These are phyloP conservation scores for Xylaria grammica DNA, from an alignment of 495 filamentous ascomycete genomes.

Conservation along the genomic window DNA sequence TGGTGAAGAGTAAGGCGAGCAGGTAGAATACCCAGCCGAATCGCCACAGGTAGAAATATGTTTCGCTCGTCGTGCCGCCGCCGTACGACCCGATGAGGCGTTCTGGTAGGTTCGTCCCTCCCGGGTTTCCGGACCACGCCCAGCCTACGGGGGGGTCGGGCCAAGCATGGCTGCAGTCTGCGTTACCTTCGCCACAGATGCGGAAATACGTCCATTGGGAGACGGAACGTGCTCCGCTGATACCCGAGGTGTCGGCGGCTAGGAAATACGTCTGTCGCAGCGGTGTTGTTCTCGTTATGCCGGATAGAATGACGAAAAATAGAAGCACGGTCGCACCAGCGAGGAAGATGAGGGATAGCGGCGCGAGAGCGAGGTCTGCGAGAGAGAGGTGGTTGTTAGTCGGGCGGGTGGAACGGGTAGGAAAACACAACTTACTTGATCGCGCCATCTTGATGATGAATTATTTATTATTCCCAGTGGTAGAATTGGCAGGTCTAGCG, in stretches of 20 bases:
- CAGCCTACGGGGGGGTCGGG: slow-evolving; percentile 56
- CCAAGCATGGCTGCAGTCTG: slow-evolving; percentile 48
- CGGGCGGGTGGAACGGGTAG: not conserved
- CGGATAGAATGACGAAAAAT: slow-evolving; percentile 80
- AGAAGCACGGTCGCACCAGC: slow-evolving; percentile 75
- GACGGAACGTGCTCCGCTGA: slow-evolving; percentile 64
- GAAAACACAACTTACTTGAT: slow-evolving; percentile 10
- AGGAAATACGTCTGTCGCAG: slow-evolving; percentile 82
- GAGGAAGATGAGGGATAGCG: slow-evolving; percentile 74
- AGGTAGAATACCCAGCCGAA: slow-evolving; percentile 78
- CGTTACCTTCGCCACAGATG: slow-evolving; percentile 59
- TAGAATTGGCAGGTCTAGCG: not conserved
- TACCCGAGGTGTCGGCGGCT: slow-evolving; percentile 70
- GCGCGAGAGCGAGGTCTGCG: slow-evolving; percentile 34
- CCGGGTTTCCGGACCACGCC: slow-evolving; percentile 51
- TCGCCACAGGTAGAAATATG: slow-evolving; percentile 62
- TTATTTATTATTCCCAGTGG: not conserved
- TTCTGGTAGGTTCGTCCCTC: slow-evolving; percentile 39
- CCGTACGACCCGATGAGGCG: slow-evolving; percentile 50
- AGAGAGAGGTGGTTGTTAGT: slow-evolving; percentile 7
- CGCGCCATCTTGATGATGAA: slow-evolving; percentile 16
- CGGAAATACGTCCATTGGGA: slow-evolving; percentile 91
- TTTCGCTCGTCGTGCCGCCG: slow-evolving; percentile 51
- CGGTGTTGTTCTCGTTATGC: slow-evolving; percentile 62
- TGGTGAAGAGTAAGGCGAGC: slow-evolving; percentile 68